A percentile compares a stretch with the other conserved stretches of the same genome.
These are phyloP conservation scores for Solanum tarapatanum DNA, from an alignment of 257 asterid species.

Conservation along the genomic window DNA sequence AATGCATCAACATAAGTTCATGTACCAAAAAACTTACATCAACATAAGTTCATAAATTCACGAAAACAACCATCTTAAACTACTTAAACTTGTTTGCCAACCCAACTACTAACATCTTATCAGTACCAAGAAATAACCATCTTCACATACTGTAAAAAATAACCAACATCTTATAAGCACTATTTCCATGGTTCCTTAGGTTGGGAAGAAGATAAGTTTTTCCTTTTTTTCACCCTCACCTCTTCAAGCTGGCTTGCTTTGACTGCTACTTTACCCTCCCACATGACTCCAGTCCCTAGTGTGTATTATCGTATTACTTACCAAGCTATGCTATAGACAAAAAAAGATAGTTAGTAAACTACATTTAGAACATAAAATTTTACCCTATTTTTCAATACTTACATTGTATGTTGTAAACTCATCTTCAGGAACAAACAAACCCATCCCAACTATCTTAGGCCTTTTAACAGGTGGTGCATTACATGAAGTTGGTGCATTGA, in stretches of 20 bases:
- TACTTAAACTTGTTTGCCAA: neutral
- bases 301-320: neutral
- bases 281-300: neutral
- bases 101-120: neutral
- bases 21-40: neutral
- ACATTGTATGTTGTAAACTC: neutral
- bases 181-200: neutral
- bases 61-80: neutral
- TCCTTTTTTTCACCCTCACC: neutral
- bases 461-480: neutral
- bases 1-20: neutral
- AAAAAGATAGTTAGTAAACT: neutral
- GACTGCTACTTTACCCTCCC: neutral
- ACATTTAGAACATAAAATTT: neutral
- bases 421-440: neutral
- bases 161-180: neutral
- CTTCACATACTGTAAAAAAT: neutral
- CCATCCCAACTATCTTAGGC: neutral
- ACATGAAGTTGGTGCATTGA: too few relatives aligned
- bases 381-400: neutral
- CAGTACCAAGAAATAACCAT: neutral
- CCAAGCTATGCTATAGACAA: neutral
- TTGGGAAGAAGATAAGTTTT: neutral
- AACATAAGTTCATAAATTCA: neutral
- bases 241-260: neutral